Evolutionary conservation across 805 yeast species (phyloP).

Genomic region (Candida methanosorbosa): DNA sequence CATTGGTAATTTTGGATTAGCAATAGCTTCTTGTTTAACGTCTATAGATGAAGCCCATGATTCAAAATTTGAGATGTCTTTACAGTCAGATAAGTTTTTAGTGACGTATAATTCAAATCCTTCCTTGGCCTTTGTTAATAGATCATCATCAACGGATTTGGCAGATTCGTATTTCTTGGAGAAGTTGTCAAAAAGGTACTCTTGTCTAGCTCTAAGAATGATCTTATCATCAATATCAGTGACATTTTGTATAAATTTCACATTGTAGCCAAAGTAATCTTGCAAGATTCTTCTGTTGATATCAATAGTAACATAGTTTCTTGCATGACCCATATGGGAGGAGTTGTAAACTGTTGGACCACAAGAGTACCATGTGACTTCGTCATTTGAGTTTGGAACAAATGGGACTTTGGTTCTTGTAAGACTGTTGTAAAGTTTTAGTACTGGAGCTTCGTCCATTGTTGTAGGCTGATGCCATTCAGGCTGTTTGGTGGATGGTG

Average conservation of each 20-base stretch:
- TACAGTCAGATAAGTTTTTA: constrained; percentile 39
- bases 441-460: constrained; percentile 24
- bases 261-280: constrained; percentile 86
- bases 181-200: constrained; percentile 63
- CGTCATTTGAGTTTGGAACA: constrained; percentile 53
- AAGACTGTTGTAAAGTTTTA: constrained; percentile 73
- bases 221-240: constrained; percentile 99
- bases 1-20: constrained; percentile 85
- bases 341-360: constrained; percentile 98
- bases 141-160: constrained; percentile 22
- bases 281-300: constrained; percentile 83
- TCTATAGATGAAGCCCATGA: constrained; percentile 47
- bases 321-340: constrained; percentile 97
- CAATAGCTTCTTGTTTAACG: constrained; percentile 37
- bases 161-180: constrained; percentile 21
- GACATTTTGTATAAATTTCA: constrained; percentile 88
- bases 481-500: constrained; percentile 10
- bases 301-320: constrained; percentile 92
- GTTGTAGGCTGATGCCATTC: constrained; percentile 23
- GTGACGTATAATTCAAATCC: constrained; percentile 42
- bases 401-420: constrained; percentile 77
- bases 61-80: constrained; percentile 26
- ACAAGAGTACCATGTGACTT: constrained; percentile 92
- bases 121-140: constrained; percentile 28
- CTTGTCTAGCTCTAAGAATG: constrained; percentile 89